Conservation (phyloP, 306 rosid genomes). For the Quercus engelmannii region DNA sequence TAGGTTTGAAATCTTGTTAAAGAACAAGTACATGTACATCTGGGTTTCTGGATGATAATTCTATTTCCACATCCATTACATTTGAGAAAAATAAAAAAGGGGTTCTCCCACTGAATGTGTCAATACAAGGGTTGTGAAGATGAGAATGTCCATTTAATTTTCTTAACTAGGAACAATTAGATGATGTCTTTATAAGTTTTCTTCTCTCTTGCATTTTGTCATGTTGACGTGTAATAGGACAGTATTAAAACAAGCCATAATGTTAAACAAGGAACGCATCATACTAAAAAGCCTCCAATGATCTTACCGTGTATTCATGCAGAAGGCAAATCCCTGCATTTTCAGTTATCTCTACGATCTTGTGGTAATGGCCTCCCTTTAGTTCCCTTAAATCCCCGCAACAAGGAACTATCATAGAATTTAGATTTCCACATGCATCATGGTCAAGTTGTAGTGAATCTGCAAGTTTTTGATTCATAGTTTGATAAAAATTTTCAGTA, state of each 20-base stretch:
- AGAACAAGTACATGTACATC: not conserved
- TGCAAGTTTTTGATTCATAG: conserved; percentile 38
- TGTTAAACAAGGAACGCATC: not conserved
- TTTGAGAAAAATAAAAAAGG: not conserved
- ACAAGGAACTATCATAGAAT: conserved; percentile 80
- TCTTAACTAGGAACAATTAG: no score
- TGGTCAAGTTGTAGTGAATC: conserved; percentile 95
- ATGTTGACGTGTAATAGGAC: no score
- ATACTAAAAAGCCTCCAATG: not conserved
- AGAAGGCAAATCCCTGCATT: conserved; percentile 86
- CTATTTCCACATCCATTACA: not conserved
- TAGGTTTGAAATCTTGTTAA: not conserved
- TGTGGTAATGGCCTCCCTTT: conserved; percentile 92
- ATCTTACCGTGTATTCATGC: conserved; percentile 74
- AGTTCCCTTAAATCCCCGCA: conserved; percentile 84
- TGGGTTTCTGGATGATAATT: not conserved
- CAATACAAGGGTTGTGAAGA: not conserved
- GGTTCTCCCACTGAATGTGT: not conserved
- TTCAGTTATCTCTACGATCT: conserved; percentile 86
- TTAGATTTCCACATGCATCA: conserved; percentile 86
- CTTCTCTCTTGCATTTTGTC: no score
- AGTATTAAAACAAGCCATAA: no score
- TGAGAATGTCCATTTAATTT: not conserved
- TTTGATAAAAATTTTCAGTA: conserved; percentile 6
- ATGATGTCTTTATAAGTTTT: no score